Base-by-base conservation (phyloP, 2,329 filamentous ascomycete species). In the Fusarium avenaceum region DNA sequence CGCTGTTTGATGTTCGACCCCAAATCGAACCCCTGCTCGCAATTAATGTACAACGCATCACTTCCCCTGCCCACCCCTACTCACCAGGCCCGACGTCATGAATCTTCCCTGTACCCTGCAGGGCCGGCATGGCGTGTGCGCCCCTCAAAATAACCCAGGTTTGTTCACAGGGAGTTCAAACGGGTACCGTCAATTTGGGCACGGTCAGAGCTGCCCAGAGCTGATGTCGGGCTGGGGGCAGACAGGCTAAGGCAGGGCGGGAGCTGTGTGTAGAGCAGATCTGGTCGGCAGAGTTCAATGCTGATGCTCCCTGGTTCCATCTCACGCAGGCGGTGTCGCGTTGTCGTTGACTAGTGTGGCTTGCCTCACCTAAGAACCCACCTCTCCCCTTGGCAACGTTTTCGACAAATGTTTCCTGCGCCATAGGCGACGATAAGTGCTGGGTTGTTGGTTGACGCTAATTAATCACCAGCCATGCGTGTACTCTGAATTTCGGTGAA, bases 341-440 rank as follows among this genome's bases (percentile, higher is more conserved):
- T 62, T 66, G 62, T 61, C 39, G 51, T 64, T 52, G 40, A 35
- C 50, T 65, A 62, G 48, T 67, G 69, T 72, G 67, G 72, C 72
- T 74, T 74, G 71, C 72, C 72, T 74, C 71, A 67, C 65, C 67
- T 65, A 69, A 71, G 55, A 54, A 67, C 38, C 57, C 63, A 61
- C 67, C 44, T 53, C 53, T 51, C 46, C 42, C 66, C 66, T 67
- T 70, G 66, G 47, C 70, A 63, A 53, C 51, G 48, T 67, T 55
- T 55, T 48, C 48, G 45, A 39, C 24, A 44, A 64, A 54, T 44
- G 64, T 67, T 57, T 70, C 48, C 57, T 60, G 53, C 66, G 58
- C 58, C 57, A 63, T 52, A 55, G 46, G 42, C 43, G 63, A 59
- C 49, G 46, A 59, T 45, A 67, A 30, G 56, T 48, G 46, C 49